These are phyloP conservation scores for Penicillium robsamsonii DNA, from an alignment of 495 filamentous ascomycete species.

Conservation along the genomic window DNA sequence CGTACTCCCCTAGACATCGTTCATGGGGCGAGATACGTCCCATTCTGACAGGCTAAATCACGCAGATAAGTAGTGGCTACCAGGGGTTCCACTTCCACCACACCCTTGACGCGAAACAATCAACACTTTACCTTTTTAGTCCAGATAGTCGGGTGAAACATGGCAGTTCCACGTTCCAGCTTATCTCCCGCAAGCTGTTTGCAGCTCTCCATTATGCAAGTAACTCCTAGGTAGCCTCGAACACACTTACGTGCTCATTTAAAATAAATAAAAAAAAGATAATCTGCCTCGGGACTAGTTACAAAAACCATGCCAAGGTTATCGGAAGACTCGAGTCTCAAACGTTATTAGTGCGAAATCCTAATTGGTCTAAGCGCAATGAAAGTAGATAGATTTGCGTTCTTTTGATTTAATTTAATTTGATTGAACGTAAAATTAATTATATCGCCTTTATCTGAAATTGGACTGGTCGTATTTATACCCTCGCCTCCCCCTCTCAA, in stretches of 20 bases:
- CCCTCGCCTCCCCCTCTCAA: neutral
- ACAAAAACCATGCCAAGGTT: slow-evolving; percentile 1
- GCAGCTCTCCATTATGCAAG: neutral
- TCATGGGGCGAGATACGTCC: slow-evolving; percentile 18
- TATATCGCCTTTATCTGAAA: slow-evolving; percentile 2
- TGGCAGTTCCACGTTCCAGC: neutral
- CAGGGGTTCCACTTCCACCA: slow-evolving; percentile 3
- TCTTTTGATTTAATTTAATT: slow-evolving; percentile 1
- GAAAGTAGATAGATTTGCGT: neutral
- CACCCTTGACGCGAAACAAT: neutral
- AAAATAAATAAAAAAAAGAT: neutral
- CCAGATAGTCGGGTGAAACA: neutral
- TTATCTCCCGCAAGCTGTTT: neutral
- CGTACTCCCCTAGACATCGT: neutral
- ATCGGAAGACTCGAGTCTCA: slow-evolving; percentile 7
- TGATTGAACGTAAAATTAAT: neutral
- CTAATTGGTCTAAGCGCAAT: slow-evolving; percentile 8
- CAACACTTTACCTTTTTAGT: neutral
- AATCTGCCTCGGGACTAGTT: neutral
- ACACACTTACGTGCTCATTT: too few relatives aligned
- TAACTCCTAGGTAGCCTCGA: neutral
- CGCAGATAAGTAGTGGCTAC: slow-evolving; percentile 14
- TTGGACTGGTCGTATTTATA: neutral
- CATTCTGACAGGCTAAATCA: slow-evolving; percentile 22
- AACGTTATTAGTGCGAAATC: neutral